These are phyloP conservation scores for Erysimum cheiranthoides DNA, from an alignment of 345 rosid species.

Conservation along the genomic window DNA sequence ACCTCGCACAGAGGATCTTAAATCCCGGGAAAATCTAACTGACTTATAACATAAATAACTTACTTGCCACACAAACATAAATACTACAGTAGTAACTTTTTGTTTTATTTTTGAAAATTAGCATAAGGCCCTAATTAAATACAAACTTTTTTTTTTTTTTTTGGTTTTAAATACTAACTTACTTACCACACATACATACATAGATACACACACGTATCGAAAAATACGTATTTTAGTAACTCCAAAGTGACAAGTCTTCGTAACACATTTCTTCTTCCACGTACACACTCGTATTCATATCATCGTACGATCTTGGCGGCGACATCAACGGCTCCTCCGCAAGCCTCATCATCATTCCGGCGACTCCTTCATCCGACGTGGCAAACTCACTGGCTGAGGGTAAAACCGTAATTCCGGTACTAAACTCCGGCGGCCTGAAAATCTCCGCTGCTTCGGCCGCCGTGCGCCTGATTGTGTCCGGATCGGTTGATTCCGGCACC, in stretches of 20 bases:
- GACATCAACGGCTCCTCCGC: constrained; percentile 70
- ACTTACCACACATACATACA: constrained; percentile 11
- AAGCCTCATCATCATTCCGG: constrained; percentile 38
- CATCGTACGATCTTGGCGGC: constrained; percentile 54
- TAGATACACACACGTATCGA: too few species aligned
- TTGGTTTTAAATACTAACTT: too few species aligned
- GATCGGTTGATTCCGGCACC: constrained; percentile 48
- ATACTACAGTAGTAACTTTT: too few species aligned
- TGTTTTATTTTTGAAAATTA: too few species aligned
- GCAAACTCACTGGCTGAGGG: constrained; percentile 13
- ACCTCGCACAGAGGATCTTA: background rate
- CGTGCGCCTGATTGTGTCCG: constrained; percentile 50
- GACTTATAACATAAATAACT: too few species aligned
- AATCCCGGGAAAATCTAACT: background rate
- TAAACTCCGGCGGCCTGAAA: constrained; percentile 49
- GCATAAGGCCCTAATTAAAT: too few species aligned
- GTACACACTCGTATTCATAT: constrained; percentile 17
- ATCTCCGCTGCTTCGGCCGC: constrained; percentile 61
- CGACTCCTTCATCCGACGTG: background rate
- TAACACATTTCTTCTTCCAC: constrained; percentile 41
- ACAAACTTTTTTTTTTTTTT: too few species aligned
- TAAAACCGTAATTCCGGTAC: constrained; percentile 27
- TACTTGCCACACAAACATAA: too few species aligned
- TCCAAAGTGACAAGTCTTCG: constrained; percentile 50
- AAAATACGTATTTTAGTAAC: too few species aligned